A percentile compares a stretch with the other conserved stretches of the same genome.
Evolutionary conservation across 73 alveolate genomes (phyloP).

Genomic region (Effrenium voratum): DNA sequence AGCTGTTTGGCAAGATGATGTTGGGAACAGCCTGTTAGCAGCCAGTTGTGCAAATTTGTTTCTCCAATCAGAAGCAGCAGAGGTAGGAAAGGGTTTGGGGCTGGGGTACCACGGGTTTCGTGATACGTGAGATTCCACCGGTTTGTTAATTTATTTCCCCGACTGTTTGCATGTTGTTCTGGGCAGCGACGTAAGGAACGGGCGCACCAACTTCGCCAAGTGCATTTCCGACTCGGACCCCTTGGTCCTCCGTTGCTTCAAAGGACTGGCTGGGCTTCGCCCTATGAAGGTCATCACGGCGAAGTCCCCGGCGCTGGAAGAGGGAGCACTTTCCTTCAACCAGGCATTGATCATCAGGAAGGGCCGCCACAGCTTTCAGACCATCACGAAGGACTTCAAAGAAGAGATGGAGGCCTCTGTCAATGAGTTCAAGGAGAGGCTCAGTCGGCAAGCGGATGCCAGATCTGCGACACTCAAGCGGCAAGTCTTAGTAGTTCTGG

Average conservation of each 20-base stretch:
- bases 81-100: neutral
- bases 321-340: neutral
- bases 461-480: neutral
- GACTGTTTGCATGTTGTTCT: neutral
- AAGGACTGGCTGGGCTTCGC: neutral
- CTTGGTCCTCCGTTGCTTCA: neutral
- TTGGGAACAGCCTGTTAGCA: neutral
- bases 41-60: neutral
- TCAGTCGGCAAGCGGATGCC: neutral
- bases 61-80: neutral
- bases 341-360: constrained; percentile 29
- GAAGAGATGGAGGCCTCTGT: neutral
- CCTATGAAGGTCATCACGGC: neutral
- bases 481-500: neutral
- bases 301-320: neutral
- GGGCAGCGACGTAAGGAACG: neutral
- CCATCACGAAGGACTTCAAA: neutral
- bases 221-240: constrained; percentile 11
- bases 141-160: neutral
- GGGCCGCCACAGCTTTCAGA: neutral
- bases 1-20: neutral
- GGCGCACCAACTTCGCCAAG: constrained; percentile 52
- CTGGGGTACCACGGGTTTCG: neutral
- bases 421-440: neutral
- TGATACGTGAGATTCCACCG: neutral